These are phyloP conservation scores for Massariosphaeria phaeospora DNA, from an alignment of 495 filamentous ascomycete genomes.

Conservation along the genomic window DNA sequence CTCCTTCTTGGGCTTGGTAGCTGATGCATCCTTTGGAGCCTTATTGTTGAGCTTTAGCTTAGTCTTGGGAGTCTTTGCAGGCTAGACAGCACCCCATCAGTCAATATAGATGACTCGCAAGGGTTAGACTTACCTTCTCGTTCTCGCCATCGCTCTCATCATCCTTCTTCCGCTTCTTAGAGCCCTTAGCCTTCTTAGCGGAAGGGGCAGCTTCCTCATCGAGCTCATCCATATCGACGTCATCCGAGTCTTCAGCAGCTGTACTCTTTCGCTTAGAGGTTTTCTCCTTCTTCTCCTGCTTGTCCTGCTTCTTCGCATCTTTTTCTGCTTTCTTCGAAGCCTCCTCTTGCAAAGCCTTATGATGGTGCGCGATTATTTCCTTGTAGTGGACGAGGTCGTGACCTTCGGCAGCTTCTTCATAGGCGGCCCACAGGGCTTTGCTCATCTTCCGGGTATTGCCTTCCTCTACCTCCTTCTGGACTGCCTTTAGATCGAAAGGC, in stretches of 20 bases:
- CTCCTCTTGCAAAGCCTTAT: conserved; percentile 53
- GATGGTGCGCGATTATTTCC: conserved; percentile 57
- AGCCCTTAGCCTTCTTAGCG: conserved; percentile 55
- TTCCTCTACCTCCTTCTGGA: conserved; percentile 57
- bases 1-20: conserved; percentile 47
- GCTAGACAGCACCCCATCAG: conserved; percentile 33
- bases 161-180: conserved; percentile 66
- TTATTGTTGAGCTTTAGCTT: conserved; percentile 56
- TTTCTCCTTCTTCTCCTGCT: conserved; percentile 52
- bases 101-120: not conserved
- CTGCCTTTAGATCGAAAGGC: conserved; percentile 63
- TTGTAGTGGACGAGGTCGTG: conserved; percentile 74
- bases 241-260: conserved; percentile 54
- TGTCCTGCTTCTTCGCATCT: conserved; percentile 50
- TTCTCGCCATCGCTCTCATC: conserved; percentile 57
- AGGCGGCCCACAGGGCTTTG: conserved; percentile 68
- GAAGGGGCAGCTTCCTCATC: conserved; percentile 45
- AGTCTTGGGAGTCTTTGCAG: conserved; percentile 60
- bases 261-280: conserved; percentile 43
- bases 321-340: conserved; percentile 52
- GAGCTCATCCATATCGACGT: conserved; percentile 73
- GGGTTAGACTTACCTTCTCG: conserved; percentile 52
- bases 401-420: conserved; percentile 64
- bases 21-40: conserved; percentile 39
- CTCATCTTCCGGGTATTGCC: conserved; percentile 53